Conservation (phyloP, 192 early-diverging fungal genomes). For the Coemansia sp. region DNA sequence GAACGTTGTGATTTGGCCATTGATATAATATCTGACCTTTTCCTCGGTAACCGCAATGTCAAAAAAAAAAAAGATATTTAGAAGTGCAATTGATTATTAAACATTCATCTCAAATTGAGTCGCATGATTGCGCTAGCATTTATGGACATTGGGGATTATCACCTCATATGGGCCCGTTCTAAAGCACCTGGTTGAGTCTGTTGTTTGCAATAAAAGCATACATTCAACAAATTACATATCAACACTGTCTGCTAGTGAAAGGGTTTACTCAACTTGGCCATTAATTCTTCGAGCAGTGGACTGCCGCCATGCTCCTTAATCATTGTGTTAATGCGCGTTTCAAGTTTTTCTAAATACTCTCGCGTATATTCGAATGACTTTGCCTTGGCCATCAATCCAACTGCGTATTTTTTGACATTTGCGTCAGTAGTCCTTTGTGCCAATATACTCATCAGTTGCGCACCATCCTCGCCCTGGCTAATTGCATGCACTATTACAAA, state of each 20-base stretch:
- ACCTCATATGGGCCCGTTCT: background rate
- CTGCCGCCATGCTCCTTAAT: conserved; percentile 82
- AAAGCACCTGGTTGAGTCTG: background rate
- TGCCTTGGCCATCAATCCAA: conserved; percentile 75
- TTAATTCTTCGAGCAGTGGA: conserved; percentile 53
- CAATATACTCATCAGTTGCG: conserved; percentile 83
- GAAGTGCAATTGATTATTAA: background rate
- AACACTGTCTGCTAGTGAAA: conserved; percentile 5
- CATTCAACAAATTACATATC: conserved; percentile 1
- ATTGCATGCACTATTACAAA: conserved; percentile 93
- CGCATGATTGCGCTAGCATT: background rate
- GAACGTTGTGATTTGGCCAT: background rate
- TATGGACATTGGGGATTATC: background rate
- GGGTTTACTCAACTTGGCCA: conserved; percentile 49
- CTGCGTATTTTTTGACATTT: conserved; percentile 85
- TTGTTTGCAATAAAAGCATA: background rate
- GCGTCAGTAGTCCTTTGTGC: conserved; percentile 78
- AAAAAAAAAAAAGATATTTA: background rate
- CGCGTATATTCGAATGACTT: conserved; percentile 80
- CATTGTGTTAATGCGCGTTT: conserved; percentile 61
- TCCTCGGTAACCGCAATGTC: background rate
- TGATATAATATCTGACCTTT: background rate
- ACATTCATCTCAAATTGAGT: background rate
- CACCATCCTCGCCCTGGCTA: conserved; percentile 45
- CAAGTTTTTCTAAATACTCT: conserved; percentile 61